Evolutionary conservation across 768 basidiomycete genomes (phyloP), one percentile per base, ranked within the genome.

Genomic region (Krasilnikovozyma curviuscula): DNA sequence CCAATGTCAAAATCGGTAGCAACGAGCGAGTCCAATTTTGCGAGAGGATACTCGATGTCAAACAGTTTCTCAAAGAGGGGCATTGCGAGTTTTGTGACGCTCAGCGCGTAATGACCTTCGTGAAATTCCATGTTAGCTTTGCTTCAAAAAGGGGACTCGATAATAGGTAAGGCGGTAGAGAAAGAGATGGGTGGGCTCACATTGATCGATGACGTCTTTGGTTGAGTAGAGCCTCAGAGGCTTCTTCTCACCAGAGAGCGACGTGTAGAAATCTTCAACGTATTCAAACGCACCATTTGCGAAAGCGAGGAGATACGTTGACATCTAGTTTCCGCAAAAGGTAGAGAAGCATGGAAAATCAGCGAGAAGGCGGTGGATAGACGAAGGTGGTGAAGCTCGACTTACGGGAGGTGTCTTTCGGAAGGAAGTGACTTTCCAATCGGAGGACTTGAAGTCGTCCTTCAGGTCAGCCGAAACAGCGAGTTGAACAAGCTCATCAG

Each of bases 21-120:
- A 48, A 85, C 83, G 13, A 97, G 71, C 2, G 88, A 89, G 60
- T 95, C 91, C 37, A 97, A 72, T 68, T 97, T 95, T 5, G 86
- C 84, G 24, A 97, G 72, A 21, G 89, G 85, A 63, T 79, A 97
- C 49, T 80, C 81, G 54, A 95, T 78, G 55, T 89, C 78, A 60
- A 95, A 95, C 47, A 91, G 73, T 61, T 79, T 70, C 65, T 97
- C 89, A 63, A 89, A 95, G n/a, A 86, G 61, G 14, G 88, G 86
- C 13, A 93, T 67, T 9, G 83, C 81, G 18, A 21, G 40, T 57
- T 62, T 60, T 34, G 72, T 91, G 56, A 91, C 77, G 56, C 89
- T 84, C 34, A 97, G 76, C 13, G 82, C 81, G 58, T 85, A 85
- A 55, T 79, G 60, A 6, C 80, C 79, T 60, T 86, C 85, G 55